Percentiles rank a stretch among this genome's conserved stretches.
phyloP scores from a whole-genome alignment of 2,329 filamentous ascomycete genomes.

The Colletotrichum scovillei region DNA sequence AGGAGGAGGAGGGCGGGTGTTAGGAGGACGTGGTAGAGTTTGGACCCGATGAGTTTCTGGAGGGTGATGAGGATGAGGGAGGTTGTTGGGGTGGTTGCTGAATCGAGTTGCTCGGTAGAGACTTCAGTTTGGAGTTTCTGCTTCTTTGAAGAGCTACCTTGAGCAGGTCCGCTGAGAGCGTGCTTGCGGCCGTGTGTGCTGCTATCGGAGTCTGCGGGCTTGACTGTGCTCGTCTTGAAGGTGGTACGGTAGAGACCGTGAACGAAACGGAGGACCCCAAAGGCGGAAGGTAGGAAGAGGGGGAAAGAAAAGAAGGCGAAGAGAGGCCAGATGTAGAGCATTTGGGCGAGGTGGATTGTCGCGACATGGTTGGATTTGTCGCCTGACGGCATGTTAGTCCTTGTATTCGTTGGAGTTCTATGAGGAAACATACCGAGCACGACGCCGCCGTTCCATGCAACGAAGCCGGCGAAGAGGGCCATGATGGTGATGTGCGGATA shows the following conservation, averaged over 20 bases:
- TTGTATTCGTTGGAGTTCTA: not conserved
- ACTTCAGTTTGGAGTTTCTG: not conserved
- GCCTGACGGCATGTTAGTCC: slow-evolving; percentile 61
- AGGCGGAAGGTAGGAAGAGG: slow-evolving; percentile 67
- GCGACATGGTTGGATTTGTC: slow-evolving; percentile 96
- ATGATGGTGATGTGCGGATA: slow-evolving; percentile 75
- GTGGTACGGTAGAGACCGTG: not conserved
- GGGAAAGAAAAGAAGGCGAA: slow-evolving; percentile 91
- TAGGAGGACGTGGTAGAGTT: slow-evolving; percentile 44
- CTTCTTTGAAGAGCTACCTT: not conserved
- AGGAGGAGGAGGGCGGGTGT: slow-evolving; percentile 46
- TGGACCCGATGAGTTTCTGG: slow-evolving; percentile 38
- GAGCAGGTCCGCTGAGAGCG: not conserved
- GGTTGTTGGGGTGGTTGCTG: not conserved
- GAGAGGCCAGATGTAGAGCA: slow-evolving; percentile 95
- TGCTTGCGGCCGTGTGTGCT: not conserved
- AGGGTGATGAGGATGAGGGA: slow-evolving; percentile 19
- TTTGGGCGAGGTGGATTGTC: slow-evolving; percentile 88
- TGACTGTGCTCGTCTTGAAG: not conserved
- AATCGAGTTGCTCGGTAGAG: not conserved
- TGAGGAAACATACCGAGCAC: slow-evolving; percentile 76
- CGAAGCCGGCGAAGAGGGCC: slow-evolving; percentile 76
- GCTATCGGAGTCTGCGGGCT: not conserved
- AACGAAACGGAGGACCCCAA: slow-evolving; percentile 47
- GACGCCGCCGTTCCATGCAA: slow-evolving; percentile 89